A percentile compares a stretch with the other conserved stretches of the same genome.
These are phyloP conservation scores for Cystobasidium pallidum DNA, from an alignment of 1,284 basidiomycete species.

Conservation along the genomic window DNA sequence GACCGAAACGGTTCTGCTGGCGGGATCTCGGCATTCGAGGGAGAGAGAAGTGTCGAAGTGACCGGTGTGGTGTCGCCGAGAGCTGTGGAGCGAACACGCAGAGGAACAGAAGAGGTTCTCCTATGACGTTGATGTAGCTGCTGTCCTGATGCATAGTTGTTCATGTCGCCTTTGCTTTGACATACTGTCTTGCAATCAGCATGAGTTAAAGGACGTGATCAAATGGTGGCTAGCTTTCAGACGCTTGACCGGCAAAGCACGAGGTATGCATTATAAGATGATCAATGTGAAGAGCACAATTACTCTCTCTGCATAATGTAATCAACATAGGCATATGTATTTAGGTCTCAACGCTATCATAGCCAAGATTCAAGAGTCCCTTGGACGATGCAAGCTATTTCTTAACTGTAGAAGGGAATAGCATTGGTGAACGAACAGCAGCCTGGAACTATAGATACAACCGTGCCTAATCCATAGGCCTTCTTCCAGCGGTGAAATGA, in stretches of 20 bases:
- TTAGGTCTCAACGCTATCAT: too few relatives aligned
- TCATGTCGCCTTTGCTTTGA: not conserved
- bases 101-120: conserved; percentile 15
- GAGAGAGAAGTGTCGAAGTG: conserved; percentile 3
- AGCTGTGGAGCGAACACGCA: conserved; percentile 23
- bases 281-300: too few relatives aligned
- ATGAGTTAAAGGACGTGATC: not conserved
- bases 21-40: conserved; percentile 34
- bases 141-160: not conserved
- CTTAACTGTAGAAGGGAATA: not conserved
- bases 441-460: conserved; percentile 10
- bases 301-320: too few relatives aligned
- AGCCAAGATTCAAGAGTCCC: too few relatives aligned
- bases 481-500: not conserved
- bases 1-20: conserved; percentile 14
- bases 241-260: too few relatives aligned
- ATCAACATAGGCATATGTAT: too few relatives aligned
- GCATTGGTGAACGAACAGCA: not conserved
- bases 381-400: too few relatives aligned
- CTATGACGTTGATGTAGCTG: conserved; percentile 18
- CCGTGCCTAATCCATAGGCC: not conserved
- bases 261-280: too few relatives aligned
- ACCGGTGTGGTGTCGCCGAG: not conserved
- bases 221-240: not conserved
- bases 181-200: not conserved